Evolutionary conservation across 2,329 filamentous ascomycete species (phyloP).

Genomic region (Teratosphaeria epicoccoides): DNA sequence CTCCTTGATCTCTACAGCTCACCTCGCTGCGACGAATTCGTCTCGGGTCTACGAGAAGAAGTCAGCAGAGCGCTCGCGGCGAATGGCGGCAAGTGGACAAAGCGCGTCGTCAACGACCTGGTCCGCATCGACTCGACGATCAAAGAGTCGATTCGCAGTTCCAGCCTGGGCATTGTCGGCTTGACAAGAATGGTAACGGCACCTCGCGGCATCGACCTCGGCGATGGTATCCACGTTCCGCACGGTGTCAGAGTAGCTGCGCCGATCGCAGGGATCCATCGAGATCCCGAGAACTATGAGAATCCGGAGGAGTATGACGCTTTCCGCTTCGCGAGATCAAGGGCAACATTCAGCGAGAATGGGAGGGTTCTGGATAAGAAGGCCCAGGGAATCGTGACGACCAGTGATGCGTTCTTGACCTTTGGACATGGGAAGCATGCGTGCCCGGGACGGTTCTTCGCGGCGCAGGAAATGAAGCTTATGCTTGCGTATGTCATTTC

Average conservation of each 20-base stretch:
- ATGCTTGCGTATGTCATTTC: conserved; percentile 27
- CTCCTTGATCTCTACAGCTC: conserved; percentile 34
- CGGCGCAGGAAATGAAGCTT: conserved; percentile 28
- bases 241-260: conserved; percentile 10
- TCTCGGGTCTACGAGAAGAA: conserved; percentile 27
- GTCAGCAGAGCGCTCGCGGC: conserved; percentile 12
- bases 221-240: conserved; percentile 14
- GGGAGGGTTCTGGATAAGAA: conserved; percentile 6
- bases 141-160: conserved; percentile 23
- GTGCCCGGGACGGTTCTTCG: conserved; percentile 31
- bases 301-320: conserved; percentile 21
- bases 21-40: conserved; percentile 27
- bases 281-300: conserved; percentile 21
- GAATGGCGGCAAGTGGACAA: conserved; percentile 13
- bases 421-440: conserved; percentile 24
- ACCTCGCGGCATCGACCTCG: conserved; percentile 18
- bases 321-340: conserved; percentile 20
- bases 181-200: conserved; percentile 19
- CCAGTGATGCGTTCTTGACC: conserved; percentile 20
- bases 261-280: conserved; percentile 10
- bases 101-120: conserved; percentile 16
- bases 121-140: conserved; percentile 21
- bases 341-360: conserved; percentile 14
- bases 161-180: conserved; percentile 15
- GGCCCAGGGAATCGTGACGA: conserved; percentile 17